A percentile compares a stretch with the other conserved stretches of the same genome.
phyloP scores from a whole-genome alignment of 225 moss, liverwort and hornwort species.

The Polytrichum formosum region DNA sequence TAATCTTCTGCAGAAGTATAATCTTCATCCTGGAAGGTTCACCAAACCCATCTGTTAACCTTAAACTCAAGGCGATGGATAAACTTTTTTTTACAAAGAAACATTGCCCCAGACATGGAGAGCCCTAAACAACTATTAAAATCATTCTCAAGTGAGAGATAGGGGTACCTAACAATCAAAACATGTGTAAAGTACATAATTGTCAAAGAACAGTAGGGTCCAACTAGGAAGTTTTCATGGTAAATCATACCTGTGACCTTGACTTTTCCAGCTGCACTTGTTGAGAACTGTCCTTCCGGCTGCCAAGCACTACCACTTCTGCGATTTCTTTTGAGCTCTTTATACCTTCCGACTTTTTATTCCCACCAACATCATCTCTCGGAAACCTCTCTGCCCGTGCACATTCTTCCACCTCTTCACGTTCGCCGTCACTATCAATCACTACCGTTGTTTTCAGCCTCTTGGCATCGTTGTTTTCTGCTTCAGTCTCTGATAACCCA shows the following conservation, averaged over 20 bases:
- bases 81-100: no score
- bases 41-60: no score
- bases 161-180: no score
- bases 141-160: no score
- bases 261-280: constrained; percentile 50
- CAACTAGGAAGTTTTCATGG: no score
- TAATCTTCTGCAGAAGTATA: constrained; percentile 32
- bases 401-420: constrained; percentile 67
- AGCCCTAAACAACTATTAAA: no score
- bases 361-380: constrained; percentile 16
- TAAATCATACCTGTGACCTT: constrained; percentile 5
- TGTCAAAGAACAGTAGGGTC: no score
- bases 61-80: no score
- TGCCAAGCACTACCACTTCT: constrained; percentile 54
- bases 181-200: no score
- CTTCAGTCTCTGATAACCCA: constrained; percentile 31
- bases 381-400: constrained; percentile 18
- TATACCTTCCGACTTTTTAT: background rate
- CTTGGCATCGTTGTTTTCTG: constrained; percentile 36
- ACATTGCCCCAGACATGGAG: no score
- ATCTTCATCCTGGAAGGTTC: constrained; percentile 27
- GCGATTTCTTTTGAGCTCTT: constrained; percentile 11
- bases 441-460: constrained; percentile 64
- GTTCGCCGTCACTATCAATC: constrained; percentile 91
- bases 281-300: constrained; percentile 51